Evolutionary conservation across 495 filamentous ascomycete species (phyloP).

Genomic region (Aspergillus egyptiacus): DNA sequence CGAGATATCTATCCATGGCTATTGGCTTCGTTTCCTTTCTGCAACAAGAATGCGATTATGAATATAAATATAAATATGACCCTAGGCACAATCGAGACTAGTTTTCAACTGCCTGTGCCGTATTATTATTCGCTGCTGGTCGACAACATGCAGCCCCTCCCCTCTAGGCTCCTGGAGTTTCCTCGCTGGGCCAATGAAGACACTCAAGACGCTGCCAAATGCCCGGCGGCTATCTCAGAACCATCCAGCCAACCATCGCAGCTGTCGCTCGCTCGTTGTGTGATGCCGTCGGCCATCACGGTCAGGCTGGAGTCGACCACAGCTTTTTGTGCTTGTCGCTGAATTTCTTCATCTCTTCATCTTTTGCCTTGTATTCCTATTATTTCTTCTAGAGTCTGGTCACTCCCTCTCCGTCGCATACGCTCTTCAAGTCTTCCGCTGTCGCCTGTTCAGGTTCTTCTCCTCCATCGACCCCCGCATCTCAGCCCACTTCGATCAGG

Average conservation of each 20-base stretch:
- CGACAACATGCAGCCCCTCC: conserved; percentile 5
- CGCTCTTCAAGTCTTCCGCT: neutral
- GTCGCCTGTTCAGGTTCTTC: conserved; percentile 2
- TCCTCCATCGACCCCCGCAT: conserved; percentile 8
- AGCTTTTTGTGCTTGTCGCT: neutral
- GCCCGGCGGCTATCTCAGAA: conserved; percentile 19
- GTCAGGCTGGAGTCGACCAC: neutral
- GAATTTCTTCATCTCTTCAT: neutral
- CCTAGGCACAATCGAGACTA: neutral
- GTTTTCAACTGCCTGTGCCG: neutral
- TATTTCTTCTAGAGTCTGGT: too few relatives aligned
- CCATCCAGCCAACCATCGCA: conserved; percentile 12
- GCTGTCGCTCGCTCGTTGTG: conserved; percentile 20
- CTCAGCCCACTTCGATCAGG: conserved; percentile 5
- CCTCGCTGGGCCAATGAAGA: conserved; percentile 20
- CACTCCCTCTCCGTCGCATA: neutral
- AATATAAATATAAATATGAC: conserved; percentile 5
- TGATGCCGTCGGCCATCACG: conserved; percentile 8
- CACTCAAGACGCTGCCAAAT: conserved; percentile 4
- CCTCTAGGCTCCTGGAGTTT: conserved; percentile 7
- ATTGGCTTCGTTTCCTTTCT: too few relatives aligned
- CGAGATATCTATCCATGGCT: too few relatives aligned
- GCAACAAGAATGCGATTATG: neutral
- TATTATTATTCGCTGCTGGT: conserved; percentile 12
- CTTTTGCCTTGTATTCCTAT: too few relatives aligned